phyloP scores from a whole-genome alignment of 2,329 filamentous ascomycete genomes.

The Sporothrix mexicana region DNA sequence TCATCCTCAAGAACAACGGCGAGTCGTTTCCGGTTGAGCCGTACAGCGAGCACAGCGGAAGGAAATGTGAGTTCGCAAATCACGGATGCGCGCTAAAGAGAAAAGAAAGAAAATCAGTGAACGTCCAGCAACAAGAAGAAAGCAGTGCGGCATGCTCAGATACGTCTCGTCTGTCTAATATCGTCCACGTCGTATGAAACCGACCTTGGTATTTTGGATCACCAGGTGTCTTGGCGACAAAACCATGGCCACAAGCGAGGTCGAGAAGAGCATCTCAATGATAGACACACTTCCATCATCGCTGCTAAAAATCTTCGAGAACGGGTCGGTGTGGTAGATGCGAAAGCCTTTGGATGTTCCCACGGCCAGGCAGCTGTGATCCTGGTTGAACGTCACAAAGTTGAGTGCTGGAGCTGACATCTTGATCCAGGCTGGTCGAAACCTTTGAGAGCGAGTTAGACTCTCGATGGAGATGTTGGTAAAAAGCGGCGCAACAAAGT shows the following conservation, averaged over 20 bases:
- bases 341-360: slow-evolving; percentile 93
- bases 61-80: slow-evolving; percentile 99
- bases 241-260: slow-evolving; percentile 91
- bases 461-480: neutral
- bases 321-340: slow-evolving; percentile 96
- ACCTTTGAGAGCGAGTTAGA: slow-evolving; percentile 33
- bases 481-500: slow-evolving; percentile 9
- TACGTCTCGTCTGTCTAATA: no score
- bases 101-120: no score
- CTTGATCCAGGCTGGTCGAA: slow-evolving; percentile 32
- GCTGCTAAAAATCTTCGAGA: slow-evolving; percentile 91
- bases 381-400: slow-evolving; percentile 99
- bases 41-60: slow-evolving; percentile 91
- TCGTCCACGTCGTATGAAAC: slow-evolving; percentile 35
- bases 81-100: slow-evolving; percentile 67
- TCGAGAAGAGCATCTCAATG: slow-evolving; percentile 98
- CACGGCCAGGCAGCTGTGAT: slow-evolving; percentile 95
- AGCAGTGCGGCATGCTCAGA: no score
- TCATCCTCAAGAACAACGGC: slow-evolving; percentile 94
- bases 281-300: slow-evolving; percentile 95
- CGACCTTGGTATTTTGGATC: slow-evolving; percentile 96
- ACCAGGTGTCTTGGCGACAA: slow-evolving; percentile 89
- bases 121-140: neutral
- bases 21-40: slow-evolving; percentile 90
- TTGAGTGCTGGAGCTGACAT: slow-evolving; percentile 82